Evolutionary conservation across 305 asterid genomes (phyloP).

Genomic region (Coffea humblotiana): DNA sequence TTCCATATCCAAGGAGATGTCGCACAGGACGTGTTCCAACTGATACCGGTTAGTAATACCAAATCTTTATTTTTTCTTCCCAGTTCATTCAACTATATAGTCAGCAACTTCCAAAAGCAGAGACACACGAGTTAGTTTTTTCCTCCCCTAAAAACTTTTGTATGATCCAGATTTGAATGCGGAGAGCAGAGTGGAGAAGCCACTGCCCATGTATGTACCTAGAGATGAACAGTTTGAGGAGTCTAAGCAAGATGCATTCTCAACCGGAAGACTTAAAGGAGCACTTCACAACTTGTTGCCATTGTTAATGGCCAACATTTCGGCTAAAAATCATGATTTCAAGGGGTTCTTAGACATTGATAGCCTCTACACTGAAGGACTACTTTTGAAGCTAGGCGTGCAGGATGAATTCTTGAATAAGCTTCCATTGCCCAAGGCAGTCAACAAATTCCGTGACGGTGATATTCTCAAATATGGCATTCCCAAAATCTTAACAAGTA

Average conservation of each 20-base stretch:
- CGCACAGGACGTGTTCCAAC: conserved; percentile 79
- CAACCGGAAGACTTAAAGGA: conserved; percentile 84
- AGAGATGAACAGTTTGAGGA: conserved; percentile 97
- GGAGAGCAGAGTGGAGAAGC: conserved; percentile 97
- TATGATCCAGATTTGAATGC: conserved; percentile 47
- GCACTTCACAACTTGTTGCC: conserved; percentile 87
- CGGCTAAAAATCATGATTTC: conserved; percentile 76
- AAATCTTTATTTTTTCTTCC: background rate
- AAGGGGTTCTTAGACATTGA: conserved; percentile 84
- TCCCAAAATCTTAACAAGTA: conserved; percentile 84
- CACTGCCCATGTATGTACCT: conserved; percentile 84
- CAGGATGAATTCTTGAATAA: conserved; percentile 72
- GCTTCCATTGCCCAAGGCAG: conserved; percentile 68
- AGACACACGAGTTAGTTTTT: background rate
- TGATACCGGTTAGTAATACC: conserved; percentile 54
- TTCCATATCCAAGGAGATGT: conserved; percentile 87
- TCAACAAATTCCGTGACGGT: conserved; percentile 73
- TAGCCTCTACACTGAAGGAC: conserved; percentile 82
- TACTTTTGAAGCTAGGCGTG: conserved; percentile 76
- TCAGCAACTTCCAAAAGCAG: background rate
- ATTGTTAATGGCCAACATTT: conserved; percentile 68
- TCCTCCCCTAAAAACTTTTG: background rate
- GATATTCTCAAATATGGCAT: conserved; percentile 72
- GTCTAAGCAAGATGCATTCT: conserved; percentile 74
- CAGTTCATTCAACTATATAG: background rate